Evolutionary conservation across 345 rosid genomes (phyloP), one percentile per base, ranked within the genome.

Genomic region (Conringia planisiliqua): DNA sequence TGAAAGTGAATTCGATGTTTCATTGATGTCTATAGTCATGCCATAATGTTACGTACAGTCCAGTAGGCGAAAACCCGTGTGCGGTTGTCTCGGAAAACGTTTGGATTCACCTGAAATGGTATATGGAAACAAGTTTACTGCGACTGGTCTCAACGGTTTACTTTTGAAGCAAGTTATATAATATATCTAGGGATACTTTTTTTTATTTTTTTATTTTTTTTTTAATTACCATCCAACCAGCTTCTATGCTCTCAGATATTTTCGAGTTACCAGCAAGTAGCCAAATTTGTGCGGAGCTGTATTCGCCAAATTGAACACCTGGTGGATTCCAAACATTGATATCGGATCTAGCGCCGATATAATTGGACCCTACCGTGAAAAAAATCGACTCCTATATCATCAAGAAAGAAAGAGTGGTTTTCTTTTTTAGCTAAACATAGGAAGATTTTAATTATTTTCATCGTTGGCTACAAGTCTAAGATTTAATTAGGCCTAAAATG

Each of bases 161-260:
- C 54, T 36, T 55, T 3, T 7, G 7, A 46, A 1, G 5, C 9
- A 62, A 46, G 14, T 6, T 51, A 50, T 10, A 38, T 2, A 8
- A 40, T 35, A 7, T 14, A 33, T 47, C 1, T 59, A 22, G 20
- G 55, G 8, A 2, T 26, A 3, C 11, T 4, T 1, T 11, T 12
- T 12, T 6, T 11, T 22, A 1, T 12, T 4, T 0, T 11, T n/a
- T n/a, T n/a, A n/a, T n/a, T n/a, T n/a, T n/a, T n/a, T n/a, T n/a
- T n/a, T n/a, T n/a, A n/a, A n/a, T n/a, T 56, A 83, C 89, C 81
- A 47, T 7, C 93, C 93, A 88, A 75, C 90, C 85, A 3, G 83
- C 62, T 82, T 86, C 90, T 1, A 85, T 10, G 59, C 75, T 77
- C 39, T 88, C 86, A 32, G 70, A 77, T 46, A 10, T 13, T 44